Evolutionary conservation across 2,329 filamentous ascomycete species (phyloP).

Genomic region (Myriosclerotinia duriaeana): DNA sequence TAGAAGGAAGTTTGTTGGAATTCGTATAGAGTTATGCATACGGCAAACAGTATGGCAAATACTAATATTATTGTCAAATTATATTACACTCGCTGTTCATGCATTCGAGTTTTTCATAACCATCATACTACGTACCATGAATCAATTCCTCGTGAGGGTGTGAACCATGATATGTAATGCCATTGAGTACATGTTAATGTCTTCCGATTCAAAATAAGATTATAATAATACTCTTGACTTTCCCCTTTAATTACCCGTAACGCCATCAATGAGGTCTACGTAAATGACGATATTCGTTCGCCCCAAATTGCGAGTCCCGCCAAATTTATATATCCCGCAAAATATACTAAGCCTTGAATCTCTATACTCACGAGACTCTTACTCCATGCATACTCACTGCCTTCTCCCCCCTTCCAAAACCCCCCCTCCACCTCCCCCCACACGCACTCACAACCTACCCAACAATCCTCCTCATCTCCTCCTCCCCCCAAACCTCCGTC

Average conservation of each 20-base stretch:
- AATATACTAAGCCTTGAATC: background rate
- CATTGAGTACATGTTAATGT: background rate
- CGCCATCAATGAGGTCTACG: constrained; percentile 7
- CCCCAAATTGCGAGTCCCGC: background rate
- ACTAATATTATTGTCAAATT: background rate
- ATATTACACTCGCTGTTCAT: background rate
- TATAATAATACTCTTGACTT: background rate
- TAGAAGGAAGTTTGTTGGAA: background rate
- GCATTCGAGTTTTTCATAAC: background rate
- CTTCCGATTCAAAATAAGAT: background rate
- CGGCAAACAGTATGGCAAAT: background rate
- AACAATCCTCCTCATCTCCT: constrained; percentile 47
- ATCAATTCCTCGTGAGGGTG: background rate
- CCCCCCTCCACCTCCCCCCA: constrained; percentile 20
- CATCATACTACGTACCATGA: background rate
- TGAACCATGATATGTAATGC: background rate
- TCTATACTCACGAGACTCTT: background rate
- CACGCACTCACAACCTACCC: background rate
- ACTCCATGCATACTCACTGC: background rate
- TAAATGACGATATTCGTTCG: background rate
- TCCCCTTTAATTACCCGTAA: background rate
- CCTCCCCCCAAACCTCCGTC: constrained; percentile 57
- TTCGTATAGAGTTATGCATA: background rate
- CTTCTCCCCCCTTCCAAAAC: background rate
- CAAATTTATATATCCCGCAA: background rate